Evolutionary conservation across 352 stramenopile genomes (phyloP), one percentile per base, ranked within the genome.

Genomic region (Thraustochytrium sp.): DNA sequence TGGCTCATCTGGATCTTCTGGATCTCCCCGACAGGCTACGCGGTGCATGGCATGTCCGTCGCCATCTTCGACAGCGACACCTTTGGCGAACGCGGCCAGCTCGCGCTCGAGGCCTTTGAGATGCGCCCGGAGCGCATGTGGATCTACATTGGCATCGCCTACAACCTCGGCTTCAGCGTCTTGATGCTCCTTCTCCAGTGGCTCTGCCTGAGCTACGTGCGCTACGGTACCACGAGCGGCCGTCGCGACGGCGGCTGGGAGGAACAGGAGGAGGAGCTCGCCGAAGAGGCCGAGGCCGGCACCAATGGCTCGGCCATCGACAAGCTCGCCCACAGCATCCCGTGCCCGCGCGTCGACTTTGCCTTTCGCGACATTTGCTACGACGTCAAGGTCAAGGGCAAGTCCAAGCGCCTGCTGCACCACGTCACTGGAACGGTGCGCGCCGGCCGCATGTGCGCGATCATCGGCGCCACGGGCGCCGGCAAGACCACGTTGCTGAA

Each of bases 401-500:
- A 63, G 5, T 21, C 86, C 29, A 84, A 85, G 26, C 87, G 86
- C 29, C 90, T 92, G 62, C 87, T 93, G 34, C 84, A 91, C 8
- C 85, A 89, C 23, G 89, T 93, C 68, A 89, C 87, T 9, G 90
- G 89, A 11, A 87, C 85, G 21, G 88, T 88, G 37, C 76, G 86
- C 11, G 89, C 90, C 1, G 89, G 90, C 4, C 90, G 85, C 0
- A 91, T 93, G 85, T 91, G 88, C 1, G 90, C 90, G 23, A 83
- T 94, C 31, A 92, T 93, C 88, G 90, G 90, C 0, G 90, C 89
- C 0, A 90, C 87, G 13, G 91, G 91, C 37, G 90, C 91, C n/a
- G 93, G 94, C 3, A 97, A 98, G 85, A 97, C 94, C 4, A 98
- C 94, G 2, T 87, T 98, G 9, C 93, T 97, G 87, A 93, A 98